Evolutionary conservation across 2,329 filamentous ascomycete species (phyloP).

Genomic region (Pestalotiopsis sp.): DNA sequence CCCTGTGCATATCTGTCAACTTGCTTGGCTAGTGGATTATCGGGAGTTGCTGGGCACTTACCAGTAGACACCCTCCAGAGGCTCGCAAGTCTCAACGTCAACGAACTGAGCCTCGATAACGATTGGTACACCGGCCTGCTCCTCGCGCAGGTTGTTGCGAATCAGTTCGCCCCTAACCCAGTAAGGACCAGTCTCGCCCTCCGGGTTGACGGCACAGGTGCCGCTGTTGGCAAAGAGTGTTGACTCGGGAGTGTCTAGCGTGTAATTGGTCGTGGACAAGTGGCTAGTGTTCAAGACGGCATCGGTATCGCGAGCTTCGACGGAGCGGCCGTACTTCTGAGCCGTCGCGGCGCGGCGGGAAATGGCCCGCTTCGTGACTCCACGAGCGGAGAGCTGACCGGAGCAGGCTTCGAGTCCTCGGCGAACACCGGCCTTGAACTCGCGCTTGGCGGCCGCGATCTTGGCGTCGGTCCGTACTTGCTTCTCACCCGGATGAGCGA

Average conservation of each 20-base stretch:
- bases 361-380: background rate
- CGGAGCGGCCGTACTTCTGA: background rate
- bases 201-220: constrained; percentile 52
- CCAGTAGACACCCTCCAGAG: constrained; percentile 47
- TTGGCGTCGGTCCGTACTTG: background rate
- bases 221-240: constrained; percentile 44
- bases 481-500: constrained; percentile 4
- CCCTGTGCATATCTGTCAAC: constrained; percentile 19
- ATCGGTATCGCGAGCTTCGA: constrained; percentile 32
- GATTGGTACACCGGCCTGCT: constrained; percentile 50
- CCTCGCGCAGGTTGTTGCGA: constrained; percentile 48
- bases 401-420: constrained; percentile 5
- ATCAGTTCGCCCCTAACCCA: constrained; percentile 55
- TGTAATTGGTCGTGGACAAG: constrained; percentile 38
- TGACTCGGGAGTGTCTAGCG: constrained; percentile 32
- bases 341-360: constrained; percentile 1
- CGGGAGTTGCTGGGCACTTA: background rate
- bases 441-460: background rate
- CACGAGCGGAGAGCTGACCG: background rate
- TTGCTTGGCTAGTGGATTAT: background rate
- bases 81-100: constrained; percentile 55
- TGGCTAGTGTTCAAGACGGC: constrained; percentile 17
- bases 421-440: background rate
- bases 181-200: constrained; percentile 57
- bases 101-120: constrained; percentile 55